Percentiles rank a stretch among this genome's conserved stretches.
These are phyloP conservation scores for Phytophthora capsici DNA, from an alignment of 352 stramenopile genomes.

Conservation along the genomic window DNA sequence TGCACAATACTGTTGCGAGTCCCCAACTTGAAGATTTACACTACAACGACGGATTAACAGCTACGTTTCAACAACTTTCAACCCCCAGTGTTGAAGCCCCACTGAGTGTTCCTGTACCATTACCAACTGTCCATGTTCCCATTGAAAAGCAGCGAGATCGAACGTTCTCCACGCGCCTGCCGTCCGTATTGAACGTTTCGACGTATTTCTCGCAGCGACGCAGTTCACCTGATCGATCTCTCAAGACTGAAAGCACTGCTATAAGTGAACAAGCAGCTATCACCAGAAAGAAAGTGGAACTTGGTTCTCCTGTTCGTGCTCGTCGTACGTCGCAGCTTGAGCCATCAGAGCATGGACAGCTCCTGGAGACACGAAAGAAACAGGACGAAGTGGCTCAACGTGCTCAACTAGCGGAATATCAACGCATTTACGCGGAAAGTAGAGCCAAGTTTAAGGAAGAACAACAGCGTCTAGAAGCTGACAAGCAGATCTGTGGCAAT, in stretches of 20 bases:
- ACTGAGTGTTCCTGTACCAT: neutral
- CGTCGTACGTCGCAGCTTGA: slow-evolving; percentile 14
- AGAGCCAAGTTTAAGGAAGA: slow-evolving; percentile 19
- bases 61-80: neutral
- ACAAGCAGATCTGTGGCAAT: slow-evolving; percentile 22
- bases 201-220: slow-evolving; percentile 26
- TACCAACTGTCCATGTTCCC: no score
- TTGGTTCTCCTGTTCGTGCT: slow-evolving; percentile 14
- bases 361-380: slow-evolving; percentile 17
- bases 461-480: slow-evolving; percentile 11
- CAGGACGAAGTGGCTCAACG: slow-evolving; percentile 15
- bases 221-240: neutral
- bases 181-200: slow-evolving; percentile 28
- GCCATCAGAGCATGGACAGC: neutral
- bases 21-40: neutral
- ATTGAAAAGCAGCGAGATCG: slow-evolving; percentile 7
- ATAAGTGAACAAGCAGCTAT: slow-evolving; percentile 13
- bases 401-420: slow-evolving; percentile 27
- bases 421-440: slow-evolving; percentile 30
- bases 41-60: neutral
- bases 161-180: slow-evolving; percentile 17
- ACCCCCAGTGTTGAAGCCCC: neutral
- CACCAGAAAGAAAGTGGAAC: slow-evolving; percentile 32
- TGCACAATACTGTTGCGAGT: neutral
- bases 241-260: neutral